Evolutionary conservation across 495 filamentous ascomycete genomes (phyloP), one percentile per base, ranked within the genome.

Genomic region (Neurospora sp.): DNA sequence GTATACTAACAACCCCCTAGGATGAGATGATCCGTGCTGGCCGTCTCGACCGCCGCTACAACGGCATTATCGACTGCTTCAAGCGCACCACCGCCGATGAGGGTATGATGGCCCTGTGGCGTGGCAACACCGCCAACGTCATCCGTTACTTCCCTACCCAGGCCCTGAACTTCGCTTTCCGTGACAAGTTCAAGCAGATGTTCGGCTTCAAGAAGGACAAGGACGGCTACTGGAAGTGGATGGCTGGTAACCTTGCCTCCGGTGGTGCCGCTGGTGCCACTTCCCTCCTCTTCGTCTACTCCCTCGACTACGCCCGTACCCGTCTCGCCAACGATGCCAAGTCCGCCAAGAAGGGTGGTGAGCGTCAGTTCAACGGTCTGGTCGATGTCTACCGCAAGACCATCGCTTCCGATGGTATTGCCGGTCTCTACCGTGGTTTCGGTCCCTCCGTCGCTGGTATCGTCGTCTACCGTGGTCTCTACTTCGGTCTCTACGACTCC

Each of bases 401-500:
- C 82, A 89, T 98, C 78, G 96, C 96, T 76, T 91, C 92, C 81
- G 96, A 99, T 84, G 96, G 96, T 95, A 89, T 99, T 85, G 90
- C 91, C 82, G 96, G 96, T 94, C 93, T 99, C 82, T 99, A 99
- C 92, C 96, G 96, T 94, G 96, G 96, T 89, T 99, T 99, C 92
- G 93, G 93, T 88, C 96, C 96, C 83, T 99, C 96, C 79, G 96
- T 99, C 81, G 88, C 91, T 85, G 96, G 96, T 89, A 99, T 99
- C 84, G 85, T 98, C 83, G 96, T 99, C 85, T 99, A 99, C 92
- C 96, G 96, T 93, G 96, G 96, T 97, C 94, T 99, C 78, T 99
- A 99, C 93, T 99, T 99, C 92, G 96, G 96, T 83, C 92, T 99
- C 92, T 98, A 99, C 94, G 96, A 98, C 87, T 99, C 96, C 78